These are phyloP conservation scores for Kodamaea sagamina DNA, from an alignment of 805 yeast species.

Conservation along the genomic window DNA sequence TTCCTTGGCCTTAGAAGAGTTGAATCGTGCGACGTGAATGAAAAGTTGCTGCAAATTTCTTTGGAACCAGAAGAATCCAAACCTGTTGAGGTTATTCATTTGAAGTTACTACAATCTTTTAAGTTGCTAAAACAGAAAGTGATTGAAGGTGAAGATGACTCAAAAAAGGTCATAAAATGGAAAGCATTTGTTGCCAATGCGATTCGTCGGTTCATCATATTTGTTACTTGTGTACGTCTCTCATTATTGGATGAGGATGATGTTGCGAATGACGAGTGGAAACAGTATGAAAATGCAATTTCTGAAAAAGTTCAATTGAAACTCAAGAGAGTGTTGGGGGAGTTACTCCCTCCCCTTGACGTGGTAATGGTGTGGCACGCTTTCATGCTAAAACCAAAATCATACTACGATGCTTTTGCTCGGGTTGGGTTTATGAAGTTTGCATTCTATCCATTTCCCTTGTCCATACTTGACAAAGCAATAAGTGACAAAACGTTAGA, in stretches of 20 bases:
- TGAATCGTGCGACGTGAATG: too few species aligned
- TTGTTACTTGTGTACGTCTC: constrained; percentile 20
- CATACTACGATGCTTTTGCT: constrained; percentile 18
- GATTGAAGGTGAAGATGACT: constrained; percentile 2
- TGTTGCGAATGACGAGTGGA: too few species aligned
- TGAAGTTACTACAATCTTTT: background rate
- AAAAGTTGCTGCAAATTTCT: too few species aligned
- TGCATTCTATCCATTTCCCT: constrained; percentile 23
- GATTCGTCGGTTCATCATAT: constrained; percentile 23
- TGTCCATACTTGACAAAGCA: constrained; percentile 10
- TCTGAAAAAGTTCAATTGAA: too few species aligned
- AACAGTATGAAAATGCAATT: too few species aligned
- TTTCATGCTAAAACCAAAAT: constrained; percentile 21
- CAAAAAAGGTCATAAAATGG: too few species aligned
- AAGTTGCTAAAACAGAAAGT: background rate
- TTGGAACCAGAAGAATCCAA: too few species aligned
- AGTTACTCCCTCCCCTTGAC: constrained; percentile 24
- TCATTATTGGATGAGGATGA: too few species aligned
- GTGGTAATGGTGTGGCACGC: constrained; percentile 28
- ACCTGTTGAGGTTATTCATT: background rate
- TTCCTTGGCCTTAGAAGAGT: too few species aligned
- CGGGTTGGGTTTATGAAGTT: constrained; percentile 20
- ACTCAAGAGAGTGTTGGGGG: too few species aligned
- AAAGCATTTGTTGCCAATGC: constrained; percentile 25
- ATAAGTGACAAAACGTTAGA: constrained; percentile 17